Evolutionary conservation across 495 filamentous ascomycete genomes (phyloP).

Genomic region (Talaromyces stipitatus): DNA sequence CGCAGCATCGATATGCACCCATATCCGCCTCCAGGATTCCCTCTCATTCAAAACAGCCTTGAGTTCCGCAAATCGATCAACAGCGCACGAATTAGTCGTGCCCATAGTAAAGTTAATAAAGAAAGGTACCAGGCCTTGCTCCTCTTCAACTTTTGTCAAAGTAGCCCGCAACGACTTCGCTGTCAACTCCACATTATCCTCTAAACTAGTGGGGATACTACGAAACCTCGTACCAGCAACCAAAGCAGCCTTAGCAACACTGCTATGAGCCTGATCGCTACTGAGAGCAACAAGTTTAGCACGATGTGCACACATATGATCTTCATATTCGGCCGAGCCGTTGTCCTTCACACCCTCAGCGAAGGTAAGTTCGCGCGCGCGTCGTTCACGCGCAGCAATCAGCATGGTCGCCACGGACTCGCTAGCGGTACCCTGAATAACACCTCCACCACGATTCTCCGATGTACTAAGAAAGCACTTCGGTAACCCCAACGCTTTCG

Average conservation of each 20-base stretch:
- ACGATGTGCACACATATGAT: constrained; percentile 57
- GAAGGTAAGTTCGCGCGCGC: constrained; percentile 48
- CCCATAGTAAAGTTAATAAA: constrained; percentile 82
- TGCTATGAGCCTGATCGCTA: constrained; percentile 72
- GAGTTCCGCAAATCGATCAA: constrained; percentile 74
- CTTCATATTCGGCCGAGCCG: constrained; percentile 34
- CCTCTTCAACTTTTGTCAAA: constrained; percentile 52
- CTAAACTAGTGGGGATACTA: constrained; percentile 50
- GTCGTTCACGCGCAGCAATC: constrained; percentile 80
- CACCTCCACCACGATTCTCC: constrained; percentile 70
- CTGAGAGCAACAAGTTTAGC: constrained; percentile 72
- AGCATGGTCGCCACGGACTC: constrained; percentile 84
- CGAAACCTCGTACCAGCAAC: constrained; percentile 78
- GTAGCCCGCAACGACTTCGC: constrained; percentile 48
- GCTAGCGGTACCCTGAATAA: constrained; percentile 90
- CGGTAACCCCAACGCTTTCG: constrained; percentile 64
- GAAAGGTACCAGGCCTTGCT: constrained; percentile 69
- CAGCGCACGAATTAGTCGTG: constrained; percentile 79
- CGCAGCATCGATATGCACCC: constrained; percentile 96
- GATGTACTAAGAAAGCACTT: constrained; percentile 69
- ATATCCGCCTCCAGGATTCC: constrained; percentile 52
- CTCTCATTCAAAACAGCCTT: constrained; percentile 54
- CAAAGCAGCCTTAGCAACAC: constrained; percentile 78
- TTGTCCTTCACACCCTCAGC: constrained; percentile 41
- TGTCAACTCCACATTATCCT: constrained; percentile 65